phyloP scores from a whole-genome alignment of 1,139 yeast species.

The Pneumocystis wakefieldiae region DNA sequence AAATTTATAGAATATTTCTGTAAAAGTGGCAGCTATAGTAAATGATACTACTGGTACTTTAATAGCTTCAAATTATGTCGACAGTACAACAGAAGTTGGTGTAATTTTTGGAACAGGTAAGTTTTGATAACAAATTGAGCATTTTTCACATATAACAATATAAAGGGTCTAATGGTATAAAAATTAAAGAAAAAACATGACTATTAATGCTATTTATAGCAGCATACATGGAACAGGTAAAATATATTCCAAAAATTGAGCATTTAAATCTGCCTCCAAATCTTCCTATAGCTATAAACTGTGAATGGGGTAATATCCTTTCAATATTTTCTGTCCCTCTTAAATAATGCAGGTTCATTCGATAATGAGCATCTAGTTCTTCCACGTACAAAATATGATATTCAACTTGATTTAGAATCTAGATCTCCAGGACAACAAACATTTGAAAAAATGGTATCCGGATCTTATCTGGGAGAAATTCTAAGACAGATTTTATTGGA shows the following conservation, averaged over 20 bases:
- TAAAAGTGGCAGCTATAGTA: constrained; percentile 77
- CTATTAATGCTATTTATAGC: constrained; percentile 14
- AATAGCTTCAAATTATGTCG: constrained; percentile 88
- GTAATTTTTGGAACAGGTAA: constrained; percentile 79
- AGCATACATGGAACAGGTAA: constrained; percentile 74
- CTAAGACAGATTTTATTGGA: constrained; percentile 70
- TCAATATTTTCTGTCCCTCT: neutral
- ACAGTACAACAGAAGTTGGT: constrained; percentile 81
- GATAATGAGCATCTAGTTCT: constrained; percentile 73
- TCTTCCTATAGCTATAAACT: constrained; percentile 86
- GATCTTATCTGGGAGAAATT: constrained; percentile 88
- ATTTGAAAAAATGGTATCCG: constrained; percentile 95
- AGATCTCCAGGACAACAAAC: constrained; percentile 96
- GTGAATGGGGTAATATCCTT: constrained; percentile 60
- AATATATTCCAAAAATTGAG: constrained; percentile 67
- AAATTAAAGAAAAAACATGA: constrained; percentile 28
- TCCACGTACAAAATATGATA: constrained; percentile 84
- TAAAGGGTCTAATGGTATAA: constrained; percentile 41
- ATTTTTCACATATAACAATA: neutral
- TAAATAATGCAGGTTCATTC: constrained; percentile 36
- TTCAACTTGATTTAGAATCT: constrained; percentile 62
- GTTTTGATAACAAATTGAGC: neutral
- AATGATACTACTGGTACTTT: constrained; percentile 96
- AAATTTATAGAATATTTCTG: constrained; percentile 42
- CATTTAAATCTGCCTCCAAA: constrained; percentile 54